Percentiles rank a stretch among this genome's conserved stretches.
phyloP scores from a whole-genome alignment of 2,329 filamentous ascomycete species.

The Phaeosphaeriaceae sp. region DNA sequence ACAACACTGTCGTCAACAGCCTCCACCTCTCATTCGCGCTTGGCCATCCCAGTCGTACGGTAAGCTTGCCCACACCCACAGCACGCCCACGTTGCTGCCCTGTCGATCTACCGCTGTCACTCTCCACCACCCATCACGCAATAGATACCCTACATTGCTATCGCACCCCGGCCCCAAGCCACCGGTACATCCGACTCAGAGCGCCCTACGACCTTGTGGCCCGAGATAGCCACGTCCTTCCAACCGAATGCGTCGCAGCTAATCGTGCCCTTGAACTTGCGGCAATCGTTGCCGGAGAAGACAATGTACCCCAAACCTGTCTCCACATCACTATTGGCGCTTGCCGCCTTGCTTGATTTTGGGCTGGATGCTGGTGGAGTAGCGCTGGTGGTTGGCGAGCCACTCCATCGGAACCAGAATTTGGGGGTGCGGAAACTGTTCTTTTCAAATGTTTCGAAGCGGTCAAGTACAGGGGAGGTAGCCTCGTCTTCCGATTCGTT shows the following conservation, averaged over 20 bases:
- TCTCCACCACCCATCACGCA: not conserved
- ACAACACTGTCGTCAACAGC: not conserved
- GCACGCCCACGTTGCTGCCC: not conserved
- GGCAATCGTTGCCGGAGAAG: conserved; percentile 29
- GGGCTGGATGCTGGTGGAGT: not conserved
- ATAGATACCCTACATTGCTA: conserved; percentile 1
- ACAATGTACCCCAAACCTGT: conserved; percentile 29
- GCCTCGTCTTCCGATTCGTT: not conserved
- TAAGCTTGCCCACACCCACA: not conserved
- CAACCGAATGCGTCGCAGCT: conserved; percentile 25
- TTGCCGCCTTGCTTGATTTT: not conserved
- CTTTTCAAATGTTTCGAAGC: conserved; percentile 34
- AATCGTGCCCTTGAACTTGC: conserved; percentile 34
- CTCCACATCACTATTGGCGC: not conserved
- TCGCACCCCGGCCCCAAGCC: conserved; percentile 2
- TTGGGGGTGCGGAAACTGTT: conserved; percentile 37
- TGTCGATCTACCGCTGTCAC: not conserved
- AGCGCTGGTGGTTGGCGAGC: conserved; percentile 1
- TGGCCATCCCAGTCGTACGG: not conserved
- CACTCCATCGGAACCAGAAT: conserved; percentile 37
- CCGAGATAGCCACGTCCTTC: conserved; percentile 28
- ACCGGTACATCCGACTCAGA: conserved; percentile 22
- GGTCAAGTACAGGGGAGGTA: not conserved
- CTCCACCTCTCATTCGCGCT: not conserved
- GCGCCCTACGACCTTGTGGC: conserved; percentile 23